Conservation (phyloP, 257 asterid species). For the Nicotiana tomentosiformis region DNA sequence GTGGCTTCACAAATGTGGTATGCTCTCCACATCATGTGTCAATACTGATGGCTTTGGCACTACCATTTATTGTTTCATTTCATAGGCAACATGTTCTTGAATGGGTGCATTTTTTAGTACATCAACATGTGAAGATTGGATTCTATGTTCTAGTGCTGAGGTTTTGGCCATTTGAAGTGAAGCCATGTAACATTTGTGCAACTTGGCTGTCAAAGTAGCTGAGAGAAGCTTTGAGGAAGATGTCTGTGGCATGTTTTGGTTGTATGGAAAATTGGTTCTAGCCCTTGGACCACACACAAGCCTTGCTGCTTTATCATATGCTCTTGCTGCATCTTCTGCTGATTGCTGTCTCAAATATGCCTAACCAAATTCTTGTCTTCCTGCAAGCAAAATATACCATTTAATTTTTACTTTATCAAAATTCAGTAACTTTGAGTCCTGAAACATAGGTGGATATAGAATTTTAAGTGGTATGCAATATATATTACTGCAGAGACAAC, state of each 20-base stretch:
- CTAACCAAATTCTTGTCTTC: conserved; percentile 89
- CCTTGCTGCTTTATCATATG: conserved; percentile 83
- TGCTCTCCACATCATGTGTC: background rate
- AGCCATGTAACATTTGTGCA: conserved; percentile 64
- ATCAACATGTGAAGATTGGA: background rate
- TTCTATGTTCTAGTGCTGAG: background rate
- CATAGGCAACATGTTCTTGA: background rate
- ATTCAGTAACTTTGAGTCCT: background rate
- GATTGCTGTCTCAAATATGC: conserved; percentile 75
- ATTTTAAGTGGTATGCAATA: too few species aligned
- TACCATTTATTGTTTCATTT: background rate
- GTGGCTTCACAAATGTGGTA: conserved; percentile 22
- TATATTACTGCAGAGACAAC: too few species aligned
- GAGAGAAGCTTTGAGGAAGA: conserved; percentile 56
- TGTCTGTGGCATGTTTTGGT: conserved; percentile 42
- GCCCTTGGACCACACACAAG: conserved; percentile 80
- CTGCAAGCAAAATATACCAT: conserved; percentile 21
- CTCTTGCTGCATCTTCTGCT: conserved; percentile 74
- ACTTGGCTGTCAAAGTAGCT: conserved; percentile 64
- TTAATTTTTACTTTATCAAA: background rate
- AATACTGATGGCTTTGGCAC: background rate
- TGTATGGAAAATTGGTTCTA: conserved; percentile 64
- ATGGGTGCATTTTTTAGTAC: background rate
- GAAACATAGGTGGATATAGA: too few species aligned
- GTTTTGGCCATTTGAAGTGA: conserved; percentile 46